Base-by-base conservation (phyloP, 192 early-diverging fungal genomes). In the Backusella parvicylindrica region DNA sequence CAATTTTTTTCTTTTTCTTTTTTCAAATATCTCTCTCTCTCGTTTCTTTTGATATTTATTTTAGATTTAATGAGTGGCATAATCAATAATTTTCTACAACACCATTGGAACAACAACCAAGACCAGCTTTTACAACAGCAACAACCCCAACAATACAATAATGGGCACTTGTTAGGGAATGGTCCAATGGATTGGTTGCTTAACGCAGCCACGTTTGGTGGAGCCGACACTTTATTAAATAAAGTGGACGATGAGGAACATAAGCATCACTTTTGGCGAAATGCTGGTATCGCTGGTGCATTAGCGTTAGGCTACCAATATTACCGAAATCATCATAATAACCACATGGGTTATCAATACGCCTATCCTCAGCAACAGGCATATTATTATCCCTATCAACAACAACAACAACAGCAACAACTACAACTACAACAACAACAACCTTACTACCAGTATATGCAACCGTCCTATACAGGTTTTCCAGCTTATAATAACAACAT, bases 241-340 rank as follows among this genome's bases (percentile, higher is more conserved):
- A n/a, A n/a, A 37, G 2, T 28, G 2, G 66, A 68, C 23, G 66
- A 21, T 12, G 66, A 68, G 23, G 36, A 68, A 9, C n/a, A 68
- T 12, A 33, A 68, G 8, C 18, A 35, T n/a, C 66, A 68, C 35
- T 68, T 68, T 33, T 68, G 66, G 66, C 32, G 66, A 23, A 68
- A 68, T 13, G 66, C 66, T 12, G 66, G 66, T 3, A 18, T 68
- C 21, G 66, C 66, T 12, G 66, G 66, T 37, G 66, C 66, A 1
- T 11, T 68, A 68, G 66, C 66, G 15, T 38, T 68, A 13, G 66
- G 66, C 0, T 68, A 68, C 26, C 32, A 68, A 11, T 68, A 68
- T 23, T 68, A 68, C 38, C 35, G n/a, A 38, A 35, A 66, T 30
- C 64, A 66, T 7, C 23, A 60, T 60, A 60, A 60, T 23, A 8